These are phyloP conservation scores for Elsinoe ampelina DNA, from an alignment of 2,329 filamentous ascomycete genomes.

Conservation along the genomic window DNA sequence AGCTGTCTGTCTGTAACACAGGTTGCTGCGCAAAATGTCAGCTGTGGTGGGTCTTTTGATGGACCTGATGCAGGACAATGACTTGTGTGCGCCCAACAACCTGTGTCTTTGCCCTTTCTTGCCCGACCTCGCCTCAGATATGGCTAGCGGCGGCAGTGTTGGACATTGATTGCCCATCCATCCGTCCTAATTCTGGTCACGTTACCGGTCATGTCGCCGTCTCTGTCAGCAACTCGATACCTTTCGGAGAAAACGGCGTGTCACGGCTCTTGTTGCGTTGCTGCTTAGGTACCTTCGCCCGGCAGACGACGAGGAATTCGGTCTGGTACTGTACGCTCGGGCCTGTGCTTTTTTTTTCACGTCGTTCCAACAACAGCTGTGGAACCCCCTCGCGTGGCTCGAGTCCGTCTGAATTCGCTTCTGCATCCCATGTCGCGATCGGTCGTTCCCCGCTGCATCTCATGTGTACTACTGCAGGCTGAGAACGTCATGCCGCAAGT, in stretches of 20 bases:
- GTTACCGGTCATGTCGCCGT: constrained; percentile 2
- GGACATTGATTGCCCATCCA: background rate
- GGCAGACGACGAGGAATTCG: background rate
- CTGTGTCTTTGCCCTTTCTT: background rate
- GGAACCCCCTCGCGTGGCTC: constrained; percentile 11
- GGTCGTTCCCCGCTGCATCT: constrained; percentile 13
- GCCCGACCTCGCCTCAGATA: background rate
- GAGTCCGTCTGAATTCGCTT: constrained; percentile 5
- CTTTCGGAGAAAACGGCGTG: background rate
- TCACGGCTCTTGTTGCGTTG: constrained; percentile 12
- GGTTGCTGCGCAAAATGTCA: constrained; percentile 8
- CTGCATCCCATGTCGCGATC: constrained; percentile 10
- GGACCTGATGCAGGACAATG: constrained; percentile 7
- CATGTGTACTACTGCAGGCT: background rate
- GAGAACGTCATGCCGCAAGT: constrained; percentile 13
- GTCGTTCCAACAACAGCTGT: constrained; percentile 13
- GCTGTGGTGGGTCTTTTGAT: background rate
- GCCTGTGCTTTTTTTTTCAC: constrained; percentile 4
- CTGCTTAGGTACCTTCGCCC: background rate
- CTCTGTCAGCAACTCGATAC: background rate
- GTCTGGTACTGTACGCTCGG: background rate
- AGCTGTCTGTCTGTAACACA: constrained; percentile 7
- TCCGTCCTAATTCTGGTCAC: constrained; percentile 5
- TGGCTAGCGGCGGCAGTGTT: constrained; percentile 5
- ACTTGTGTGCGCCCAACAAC: constrained; percentile 12